phyloP scores from a whole-genome alignment of 768 basidiomycete species.

The Suillus subluteus region DNA sequence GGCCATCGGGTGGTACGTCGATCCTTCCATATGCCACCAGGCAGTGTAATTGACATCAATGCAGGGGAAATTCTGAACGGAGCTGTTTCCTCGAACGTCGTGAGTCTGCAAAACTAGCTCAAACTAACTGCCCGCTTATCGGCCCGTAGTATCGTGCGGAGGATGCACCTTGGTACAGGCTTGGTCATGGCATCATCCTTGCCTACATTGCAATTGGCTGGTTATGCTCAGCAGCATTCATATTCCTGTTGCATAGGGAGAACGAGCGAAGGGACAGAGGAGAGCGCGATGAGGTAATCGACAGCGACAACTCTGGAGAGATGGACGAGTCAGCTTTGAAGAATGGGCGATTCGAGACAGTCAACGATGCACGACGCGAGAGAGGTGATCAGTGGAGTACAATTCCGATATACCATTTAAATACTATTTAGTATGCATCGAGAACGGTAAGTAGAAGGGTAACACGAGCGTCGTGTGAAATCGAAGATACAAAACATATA shows the following conservation, averaged over 20 bases:
- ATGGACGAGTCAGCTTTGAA: slow-evolving; percentile 28
- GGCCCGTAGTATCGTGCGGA: slow-evolving; percentile 58
- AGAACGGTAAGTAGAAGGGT: neutral
- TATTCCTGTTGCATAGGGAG: slow-evolving; percentile 54
- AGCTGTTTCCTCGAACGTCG: slow-evolving; percentile 67
- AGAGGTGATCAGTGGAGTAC: slow-evolving; percentile 79
- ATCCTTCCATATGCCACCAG: slow-evolving; percentile 22
- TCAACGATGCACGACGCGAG: slow-evolving; percentile 59
- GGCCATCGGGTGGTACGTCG: slow-evolving; percentile 59
- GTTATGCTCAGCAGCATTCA: slow-evolving; percentile 52
- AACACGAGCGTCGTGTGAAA: slow-evolving; percentile 25
- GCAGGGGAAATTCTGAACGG: slow-evolving; percentile 68
- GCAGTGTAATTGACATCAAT: neutral
- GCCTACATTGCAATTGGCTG: slow-evolving; percentile 72
- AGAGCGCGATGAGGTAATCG: slow-evolving; percentile 68
- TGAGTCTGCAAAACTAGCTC: slow-evolving; percentile 35
- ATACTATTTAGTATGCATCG: slow-evolving; percentile 51
- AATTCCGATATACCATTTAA: slow-evolving; percentile 67
- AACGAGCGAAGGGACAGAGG: slow-evolving; percentile 67
- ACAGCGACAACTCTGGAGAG: slow-evolving; percentile 49
- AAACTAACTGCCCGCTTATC: neutral
- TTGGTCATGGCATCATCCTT: slow-evolving; percentile 71
- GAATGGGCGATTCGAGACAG: slow-evolving; percentile 57
- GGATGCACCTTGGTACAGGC: slow-evolving; percentile 68
- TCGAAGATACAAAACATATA: slow-evolving; percentile 28